Conservation (phyloP, 2,329 filamentous ascomycete species). For the Cordyceps fumosorosea region DNA sequence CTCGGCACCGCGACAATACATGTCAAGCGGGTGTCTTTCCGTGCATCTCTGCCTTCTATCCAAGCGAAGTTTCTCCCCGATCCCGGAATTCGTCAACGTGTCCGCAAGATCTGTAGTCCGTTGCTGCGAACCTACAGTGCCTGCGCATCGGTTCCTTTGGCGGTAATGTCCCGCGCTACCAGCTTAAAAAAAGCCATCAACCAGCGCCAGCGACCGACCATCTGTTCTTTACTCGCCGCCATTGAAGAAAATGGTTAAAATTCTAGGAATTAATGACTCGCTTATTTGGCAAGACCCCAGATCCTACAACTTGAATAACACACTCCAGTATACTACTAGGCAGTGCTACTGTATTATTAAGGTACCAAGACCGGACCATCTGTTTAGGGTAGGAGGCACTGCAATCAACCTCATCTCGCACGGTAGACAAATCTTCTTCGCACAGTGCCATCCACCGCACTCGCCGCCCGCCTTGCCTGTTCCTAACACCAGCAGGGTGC, state of each 20-base stretch:
- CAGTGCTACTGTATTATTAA: not conserved
- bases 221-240: not conserved
- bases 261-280: not conserved
- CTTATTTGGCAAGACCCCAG: not conserved
- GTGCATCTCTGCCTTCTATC: too few relatives aligned
- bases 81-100: not conserved
- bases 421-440: not conserved
- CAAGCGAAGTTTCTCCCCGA: too few relatives aligned
- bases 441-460: not conserved
- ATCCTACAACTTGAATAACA: too few relatives aligned
- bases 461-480: not conserved
- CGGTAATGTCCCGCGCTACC: not conserved
- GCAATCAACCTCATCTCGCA: not conserved
- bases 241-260: not conserved
- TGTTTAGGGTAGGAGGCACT: too few relatives aligned
- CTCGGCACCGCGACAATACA: too few relatives aligned
- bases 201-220: not conserved
- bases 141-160: not conserved
- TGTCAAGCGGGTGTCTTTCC: too few relatives aligned
- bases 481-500: not conserved
- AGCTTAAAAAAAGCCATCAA: not conserved
- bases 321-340: too few relatives aligned
- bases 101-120: not conserved
- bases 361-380: too few relatives aligned
- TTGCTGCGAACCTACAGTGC: too few relatives aligned